Evolutionary conservation across 2,329 filamentous ascomycete species (phyloP).

Genomic region (Nectriaceae sp.): DNA sequence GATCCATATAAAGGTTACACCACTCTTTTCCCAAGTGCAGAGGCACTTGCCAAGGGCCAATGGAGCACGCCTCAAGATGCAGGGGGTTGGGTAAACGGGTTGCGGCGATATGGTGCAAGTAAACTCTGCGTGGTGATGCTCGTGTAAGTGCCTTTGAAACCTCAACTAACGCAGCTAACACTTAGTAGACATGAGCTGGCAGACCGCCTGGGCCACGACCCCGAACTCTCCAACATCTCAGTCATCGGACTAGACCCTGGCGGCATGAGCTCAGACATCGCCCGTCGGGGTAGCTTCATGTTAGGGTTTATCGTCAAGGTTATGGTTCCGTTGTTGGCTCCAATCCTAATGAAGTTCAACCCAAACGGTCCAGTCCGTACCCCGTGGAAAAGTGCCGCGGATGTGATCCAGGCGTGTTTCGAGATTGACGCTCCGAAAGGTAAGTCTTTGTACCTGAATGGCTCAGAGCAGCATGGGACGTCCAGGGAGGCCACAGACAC

Average conservation of each 20-base stretch:
- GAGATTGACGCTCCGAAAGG: constrained; percentile 28
- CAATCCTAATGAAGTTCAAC: constrained; percentile 22
- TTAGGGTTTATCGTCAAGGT: constrained; percentile 25
- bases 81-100: constrained; percentile 30
- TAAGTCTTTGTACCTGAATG: constrained; percentile 36
- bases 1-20: constrained; percentile 26
- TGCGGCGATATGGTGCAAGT: constrained; percentile 40
- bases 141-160: constrained; percentile 20
- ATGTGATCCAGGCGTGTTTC: constrained; percentile 35
- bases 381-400: constrained; percentile 34
- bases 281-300: constrained; percentile 27
- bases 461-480: constrained; percentile 29
- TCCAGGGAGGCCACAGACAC: constrained; percentile 33
- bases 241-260: constrained; percentile 42
- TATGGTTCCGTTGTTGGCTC: constrained; percentile 25
- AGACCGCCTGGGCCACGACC: constrained; percentile 35
- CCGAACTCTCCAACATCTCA: constrained; percentile 34
- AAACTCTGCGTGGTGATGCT: constrained; percentile 42
- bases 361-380: constrained; percentile 35
- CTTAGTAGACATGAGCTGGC: constrained; percentile 36
- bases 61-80: constrained; percentile 36
- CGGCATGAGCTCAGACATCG: constrained; percentile 35
- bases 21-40: constrained; percentile 32
- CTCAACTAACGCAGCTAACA: constrained; percentile 9
- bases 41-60: constrained; percentile 34